These are phyloP conservation scores for Rhynchosporium graminicola DNA, from an alignment of 2,329 filamentous ascomycete genomes.

Conservation along the genomic window DNA sequence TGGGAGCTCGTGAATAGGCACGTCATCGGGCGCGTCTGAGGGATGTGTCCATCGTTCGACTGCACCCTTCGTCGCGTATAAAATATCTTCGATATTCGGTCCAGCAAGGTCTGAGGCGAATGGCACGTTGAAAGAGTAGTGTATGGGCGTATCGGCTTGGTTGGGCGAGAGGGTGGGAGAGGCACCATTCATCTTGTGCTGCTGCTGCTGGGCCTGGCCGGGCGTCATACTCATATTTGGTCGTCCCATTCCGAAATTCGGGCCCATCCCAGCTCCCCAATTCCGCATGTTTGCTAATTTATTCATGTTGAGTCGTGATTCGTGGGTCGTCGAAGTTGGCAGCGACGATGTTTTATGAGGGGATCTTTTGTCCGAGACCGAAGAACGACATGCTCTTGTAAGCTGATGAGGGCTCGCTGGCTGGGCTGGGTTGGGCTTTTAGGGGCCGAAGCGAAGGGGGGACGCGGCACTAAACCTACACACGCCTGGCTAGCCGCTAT, in stretches of 20 bases:
- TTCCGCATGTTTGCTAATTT: constrained; percentile 72
- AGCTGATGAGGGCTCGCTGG: no score
- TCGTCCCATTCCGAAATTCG: constrained; percentile 64
- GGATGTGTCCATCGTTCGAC: constrained; percentile 93
- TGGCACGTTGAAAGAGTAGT: constrained; percentile 96
- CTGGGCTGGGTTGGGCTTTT: no score
- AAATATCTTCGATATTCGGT: constrained; percentile 90
- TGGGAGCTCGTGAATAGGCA: constrained; percentile 86
- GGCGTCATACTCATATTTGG: constrained; percentile 45
- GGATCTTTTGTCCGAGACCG: constrained; percentile 7
- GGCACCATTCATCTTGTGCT: constrained; percentile 57
- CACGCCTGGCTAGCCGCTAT: no score
- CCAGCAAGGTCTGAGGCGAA: constrained; percentile 91
- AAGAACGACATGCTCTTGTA: constrained; percentile 4
- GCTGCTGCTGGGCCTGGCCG: constrained; percentile 49
- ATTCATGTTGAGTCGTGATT: constrained; percentile 57
- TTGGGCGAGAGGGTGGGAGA: constrained; percentile 67
- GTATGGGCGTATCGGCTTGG: constrained; percentile 74
- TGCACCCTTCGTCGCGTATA: constrained; percentile 86
- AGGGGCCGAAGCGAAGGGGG: no score
- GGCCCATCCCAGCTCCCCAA: constrained; percentile 70
- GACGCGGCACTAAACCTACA: no score
- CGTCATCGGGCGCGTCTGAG: constrained; percentile 79
- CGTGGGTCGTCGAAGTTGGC: constrained; percentile 7
- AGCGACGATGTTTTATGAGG: constrained; percentile 20